Evolutionary conservation across 805 yeast genomes (phyloP), one percentile per base, ranked within the genome.

Genomic region (Lipomyces lipofer): DNA sequence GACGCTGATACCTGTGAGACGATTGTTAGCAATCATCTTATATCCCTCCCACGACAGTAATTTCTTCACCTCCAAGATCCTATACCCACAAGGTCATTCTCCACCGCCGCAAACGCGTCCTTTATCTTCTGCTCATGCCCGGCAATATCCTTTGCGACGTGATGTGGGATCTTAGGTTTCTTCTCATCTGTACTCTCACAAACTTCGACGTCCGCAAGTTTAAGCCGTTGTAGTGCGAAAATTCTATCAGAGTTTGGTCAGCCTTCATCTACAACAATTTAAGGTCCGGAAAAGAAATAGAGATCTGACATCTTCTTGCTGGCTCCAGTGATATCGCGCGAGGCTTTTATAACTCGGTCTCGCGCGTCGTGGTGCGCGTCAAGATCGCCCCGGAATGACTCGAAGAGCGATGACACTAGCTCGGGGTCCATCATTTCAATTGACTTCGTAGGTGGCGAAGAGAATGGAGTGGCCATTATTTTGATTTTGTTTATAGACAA

Each of bases 291-390:
- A 39, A 24, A 25, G 13, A 24, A 15, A 15, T 9, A 12, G 15
- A 42, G 19, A n/a, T 32, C 63, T 22, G 28, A 59, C 59, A 72
- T 54, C 57, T 73, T 74, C 54, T 74, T 74, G 51, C 77, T 72
- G 44, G 62, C 62, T 5, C 71, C 63, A n/a, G 74, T 74, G 49
- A 74, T 65, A 46, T 74, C 77, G 38, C 77, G 62, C 35, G 72
- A 67, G 1, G 65, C 57, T 49, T 72, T 64, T 19, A 74, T 74
- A 15, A 73, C 64, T 22, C 54, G 48, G 43, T 73, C 75, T 39
- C 77, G 57, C 29, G 68, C 69, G 40, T 65, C 72, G 27, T 74
- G 75, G 49, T 62, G 33, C n/a, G 27, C 49, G 21, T 66, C 69
- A 19, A 66, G 56, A 8, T 33, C 22, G 13, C 29, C 32, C 12